Base-by-base conservation (phyloP, 352 stramenopile genomes). In the Globisporangium okanoganense region DNA sequence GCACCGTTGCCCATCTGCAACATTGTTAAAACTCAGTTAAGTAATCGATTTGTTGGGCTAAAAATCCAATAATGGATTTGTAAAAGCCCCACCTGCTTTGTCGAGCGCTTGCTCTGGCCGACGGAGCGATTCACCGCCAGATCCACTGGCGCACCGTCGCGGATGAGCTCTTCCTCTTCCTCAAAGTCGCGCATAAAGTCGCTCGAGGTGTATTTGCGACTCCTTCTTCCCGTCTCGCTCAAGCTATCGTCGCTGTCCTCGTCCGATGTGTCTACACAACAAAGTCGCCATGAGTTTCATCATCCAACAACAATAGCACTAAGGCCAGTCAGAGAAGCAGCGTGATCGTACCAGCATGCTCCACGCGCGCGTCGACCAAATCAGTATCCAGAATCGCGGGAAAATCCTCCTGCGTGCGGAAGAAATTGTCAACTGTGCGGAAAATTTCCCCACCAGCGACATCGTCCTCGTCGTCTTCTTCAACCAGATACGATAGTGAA, bases 101-200 rank as follows among this genome's bases (percentile, higher is more conserved):
- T 52, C 14, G 16, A 6, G 22, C 12, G 10, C 18, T 41, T 48
- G 43, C 50, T 16, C 57, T 33, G 40, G 9, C 4, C 29, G 7
- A 13, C 48, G 31, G 7, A 48, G 51, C 43, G 60, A 51, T 5
- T 61, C 55, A 9, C 40, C 18, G 58, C 27, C 12, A 64, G 38
- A 43, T 73, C 62, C 16, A 64, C 44, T 35, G 58, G 44, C n/a
- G 66, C 61, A 40, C 71, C 62, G 65, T 79, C 72, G 7, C 56
- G 57, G 5, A 76, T 24, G 12, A 79, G 40, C 20, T 64, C 64
- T 29, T 90, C 75, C 63, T 92, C 76, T 51, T 89, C 83, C 55
- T 88, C 79, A 60, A 92, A 88, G 48, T 92, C 82, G 43, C 79
- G 78, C 78, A 90, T 88, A 33, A 90, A 91, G 55, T 90, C 81